Percentiles rank a stretch among this genome's conserved stretches.
Conservation (phyloP, 1,139 yeast genomes). For the Yamadazyma dushanensis region DNA sequence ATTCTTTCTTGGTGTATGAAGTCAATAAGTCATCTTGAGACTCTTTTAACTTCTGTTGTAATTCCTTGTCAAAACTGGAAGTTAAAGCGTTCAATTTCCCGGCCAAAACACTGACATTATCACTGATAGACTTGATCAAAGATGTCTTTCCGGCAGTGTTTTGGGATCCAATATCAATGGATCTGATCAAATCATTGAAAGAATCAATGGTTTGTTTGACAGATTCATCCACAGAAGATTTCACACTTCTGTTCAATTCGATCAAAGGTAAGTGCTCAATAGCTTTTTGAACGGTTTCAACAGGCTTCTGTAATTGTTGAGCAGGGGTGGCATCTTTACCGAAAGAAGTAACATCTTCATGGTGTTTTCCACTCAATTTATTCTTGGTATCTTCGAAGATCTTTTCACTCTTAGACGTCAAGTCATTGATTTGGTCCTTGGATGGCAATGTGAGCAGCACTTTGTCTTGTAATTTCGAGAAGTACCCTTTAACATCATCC, state of each 20-base stretch:
- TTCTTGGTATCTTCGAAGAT: conserved; percentile 39
- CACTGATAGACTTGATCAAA: conserved; percentile 33
- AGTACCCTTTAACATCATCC: conserved; percentile 31
- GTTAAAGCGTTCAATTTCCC: conserved; percentile 36
- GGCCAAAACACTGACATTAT: conserved; percentile 33
- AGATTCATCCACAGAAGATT: conserved; percentile 39
- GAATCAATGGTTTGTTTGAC: conserved; percentile 49
- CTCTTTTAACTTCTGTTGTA: conserved; percentile 35
- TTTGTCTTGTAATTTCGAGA: conserved; percentile 22
- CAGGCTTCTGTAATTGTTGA: conserved; percentile 48
- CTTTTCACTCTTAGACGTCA: conserved; percentile 37
- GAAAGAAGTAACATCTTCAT: conserved; percentile 10
- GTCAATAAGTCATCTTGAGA: conserved; percentile 53
- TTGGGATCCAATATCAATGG: conserved; percentile 42
- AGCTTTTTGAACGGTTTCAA: conserved; percentile 36
- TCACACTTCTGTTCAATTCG: conserved; percentile 22
- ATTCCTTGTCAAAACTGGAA: conserved; percentile 42
- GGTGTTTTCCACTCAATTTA: conserved; percentile 23
- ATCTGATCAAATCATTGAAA: conserved; percentile 52
- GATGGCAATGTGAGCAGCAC: conserved; percentile 31
- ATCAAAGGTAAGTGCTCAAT: conserved; percentile 39
- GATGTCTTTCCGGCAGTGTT: conserved; percentile 29
- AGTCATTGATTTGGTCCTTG: conserved; percentile 32
- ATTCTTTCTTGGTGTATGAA: conserved; percentile 57
- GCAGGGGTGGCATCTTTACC: conserved; percentile 35